Evolutionary conservation across 1,139 yeast genomes (phyloP), one percentile per base, ranked within the genome.

Genomic region (Protomyces inouyei): DNA sequence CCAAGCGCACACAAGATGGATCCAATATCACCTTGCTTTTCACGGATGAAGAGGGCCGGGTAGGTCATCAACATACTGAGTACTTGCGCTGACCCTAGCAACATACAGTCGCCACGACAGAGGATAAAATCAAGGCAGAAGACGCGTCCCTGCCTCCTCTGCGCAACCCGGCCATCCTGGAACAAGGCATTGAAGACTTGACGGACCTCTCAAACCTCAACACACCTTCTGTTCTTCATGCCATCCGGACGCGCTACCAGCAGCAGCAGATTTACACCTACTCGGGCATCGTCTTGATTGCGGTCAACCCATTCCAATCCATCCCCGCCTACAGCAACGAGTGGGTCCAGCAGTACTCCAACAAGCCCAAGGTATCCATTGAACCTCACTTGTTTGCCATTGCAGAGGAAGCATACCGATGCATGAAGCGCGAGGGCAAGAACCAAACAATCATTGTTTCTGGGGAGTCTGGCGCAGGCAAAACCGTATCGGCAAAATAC

Each of bases 401-500:
- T 73, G 98, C 98, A 23, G 98, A 93, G 75, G 97, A 93, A 72
- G 97, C 98, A n/a, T 92, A 91, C 74, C 70, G 96, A 73, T 87
- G 96, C 75, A 92, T 93, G 98, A 86, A 88, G 71, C 82, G 86
- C 63, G 95, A 90, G 72, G 80, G 83, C 53, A 81, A 84, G 71
- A 92, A 93, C 77, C 98, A 93, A 77, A 93, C 98, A 0, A 92
- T 93, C 70, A 97, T 93, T 48, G 98, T 93, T 35, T 86, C 95
- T 72, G 98, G 98, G 75, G 98, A 93, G 76, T 89, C 97, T 5
- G 98, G 98, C 75, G 98, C 98, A 28, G 98, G 98, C 76, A 95
- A 93, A 74, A 95, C 98, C 1, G 98, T 93, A 52, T 85, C 95
- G 69, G 98, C 99, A 60, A 93, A 93, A 76, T 93, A 89, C 75